Percentiles rank a stretch among this genome's conserved stretches.
Conservation (phyloP, 2,329 filamentous ascomycete genomes). For the Talaromyces sp. region DNA sequence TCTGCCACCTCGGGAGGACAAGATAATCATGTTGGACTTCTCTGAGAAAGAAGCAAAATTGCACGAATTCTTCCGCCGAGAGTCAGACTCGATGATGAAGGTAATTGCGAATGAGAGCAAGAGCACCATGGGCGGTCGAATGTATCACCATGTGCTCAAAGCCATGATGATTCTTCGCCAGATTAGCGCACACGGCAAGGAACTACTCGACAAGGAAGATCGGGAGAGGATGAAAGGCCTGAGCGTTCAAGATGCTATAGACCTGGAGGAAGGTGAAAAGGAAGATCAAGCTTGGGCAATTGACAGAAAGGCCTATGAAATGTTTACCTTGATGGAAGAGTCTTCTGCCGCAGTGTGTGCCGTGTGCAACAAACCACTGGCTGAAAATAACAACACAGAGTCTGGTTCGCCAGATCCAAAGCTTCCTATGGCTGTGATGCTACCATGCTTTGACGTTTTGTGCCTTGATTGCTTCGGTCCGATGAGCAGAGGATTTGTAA, state of each 20-base stretch:
- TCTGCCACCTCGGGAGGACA: constrained; percentile 70
- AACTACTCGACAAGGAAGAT: constrained; percentile 81
- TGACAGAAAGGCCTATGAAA: constrained; percentile 75
- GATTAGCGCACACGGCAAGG: constrained; percentile 90
- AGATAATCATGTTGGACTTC: constrained; percentile 72
- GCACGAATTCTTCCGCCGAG: constrained; percentile 79
- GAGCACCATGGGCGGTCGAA: constrained; percentile 71
- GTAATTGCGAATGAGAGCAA: constrained; percentile 65
- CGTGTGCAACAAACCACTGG: constrained; percentile 65
- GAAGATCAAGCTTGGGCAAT: constrained; percentile 56
- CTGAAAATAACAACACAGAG: constrained; percentile 50
- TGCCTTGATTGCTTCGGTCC: constrained; percentile 69
- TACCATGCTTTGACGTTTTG: constrained; percentile 81
- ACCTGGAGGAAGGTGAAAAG: constrained; percentile 76
- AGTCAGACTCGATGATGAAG: constrained; percentile 75
- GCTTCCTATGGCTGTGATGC: constrained; percentile 66
- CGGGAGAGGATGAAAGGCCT: constrained; percentile 74
- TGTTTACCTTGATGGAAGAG: constrained; percentile 79
- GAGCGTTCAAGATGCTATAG: constrained; percentile 81
- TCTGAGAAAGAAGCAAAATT: constrained; percentile 68
- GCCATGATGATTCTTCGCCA: constrained; percentile 85
- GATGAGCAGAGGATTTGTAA: constrained; percentile 43
- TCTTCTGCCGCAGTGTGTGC: constrained; percentile 73
- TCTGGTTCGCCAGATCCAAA: constrained; percentile 51
- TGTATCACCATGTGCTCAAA: constrained; percentile 91